A percentile compares a stretch with the other conserved stretches of the same genome.
These are phyloP conservation scores for Usnea hakonensis DNA, from an alignment of 495 filamentous ascomycete species.

Conservation along the genomic window DNA sequence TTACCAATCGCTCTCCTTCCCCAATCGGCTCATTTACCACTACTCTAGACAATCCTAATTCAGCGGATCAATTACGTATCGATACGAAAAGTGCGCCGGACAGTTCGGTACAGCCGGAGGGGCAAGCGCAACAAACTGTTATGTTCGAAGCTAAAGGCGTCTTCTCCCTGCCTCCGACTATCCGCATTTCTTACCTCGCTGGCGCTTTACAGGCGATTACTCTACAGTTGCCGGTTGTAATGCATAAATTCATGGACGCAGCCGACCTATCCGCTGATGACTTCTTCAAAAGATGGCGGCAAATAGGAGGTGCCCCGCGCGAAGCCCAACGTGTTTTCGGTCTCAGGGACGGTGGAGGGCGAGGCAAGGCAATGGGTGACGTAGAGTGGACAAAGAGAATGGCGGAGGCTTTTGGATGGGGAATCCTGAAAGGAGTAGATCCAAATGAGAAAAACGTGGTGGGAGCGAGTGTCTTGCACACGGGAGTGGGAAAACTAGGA, in stretches of 20 bases:
- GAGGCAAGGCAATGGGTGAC: constrained; percentile 41
- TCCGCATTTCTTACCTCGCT: constrained; percentile 88
- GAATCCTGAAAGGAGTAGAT: constrained; percentile 75
- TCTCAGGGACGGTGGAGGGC: constrained; percentile 36
- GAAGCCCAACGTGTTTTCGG: constrained; percentile 85
- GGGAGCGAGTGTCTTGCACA: constrained; percentile 83
- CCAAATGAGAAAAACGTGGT: constrained; percentile 89
- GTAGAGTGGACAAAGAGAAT: constrained; percentile 55
- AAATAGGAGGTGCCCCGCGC: constrained; percentile 81
- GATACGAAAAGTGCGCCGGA: constrained; percentile 86
- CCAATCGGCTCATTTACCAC: constrained; percentile 85
- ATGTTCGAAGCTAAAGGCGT: constrained; percentile 82
- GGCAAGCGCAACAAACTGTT: constrained; percentile 85
- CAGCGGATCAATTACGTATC: constrained; percentile 62
- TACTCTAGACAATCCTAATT: constrained; percentile 72
- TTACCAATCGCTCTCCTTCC: constrained; percentile 83
- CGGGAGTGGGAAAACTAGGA: constrained; percentile 81
- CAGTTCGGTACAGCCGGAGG: constrained; percentile 61
- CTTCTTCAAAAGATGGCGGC: constrained; percentile 98
- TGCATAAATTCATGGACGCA: constrained; percentile 94
- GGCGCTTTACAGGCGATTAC: constrained; percentile 91
- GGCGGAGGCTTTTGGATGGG: constrained; percentile 81
- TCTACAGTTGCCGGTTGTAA: constrained; percentile 76
- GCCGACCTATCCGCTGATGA: constrained; percentile 77
- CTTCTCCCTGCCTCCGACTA: constrained; percentile 79